Conservation (phyloP, 176 grass and related monocot genomes). For the Aegilops longissima region DNA sequence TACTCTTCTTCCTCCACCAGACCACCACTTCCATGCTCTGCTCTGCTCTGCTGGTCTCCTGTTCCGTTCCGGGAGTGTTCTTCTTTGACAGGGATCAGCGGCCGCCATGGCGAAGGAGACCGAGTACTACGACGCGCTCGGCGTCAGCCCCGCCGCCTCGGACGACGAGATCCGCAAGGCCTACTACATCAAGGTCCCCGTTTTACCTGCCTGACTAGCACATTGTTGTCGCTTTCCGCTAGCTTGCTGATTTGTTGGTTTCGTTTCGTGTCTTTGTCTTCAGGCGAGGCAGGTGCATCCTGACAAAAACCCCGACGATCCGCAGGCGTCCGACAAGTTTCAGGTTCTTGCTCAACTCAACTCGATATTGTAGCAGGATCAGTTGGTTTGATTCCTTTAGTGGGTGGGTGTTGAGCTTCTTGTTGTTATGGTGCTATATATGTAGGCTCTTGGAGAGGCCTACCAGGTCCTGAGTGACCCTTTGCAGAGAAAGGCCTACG, state of each 20-base stretch:
- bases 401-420: not conserved
- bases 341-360: slow-evolving; percentile 42
- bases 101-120: slow-evolving; percentile 83
- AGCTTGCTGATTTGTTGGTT: not conserved
- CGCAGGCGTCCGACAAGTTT: slow-evolving; percentile 81
- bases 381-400: not conserved
- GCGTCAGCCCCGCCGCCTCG: slow-evolving; percentile 63
- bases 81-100: slow-evolving; percentile 24
- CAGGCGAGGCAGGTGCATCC: slow-evolving; percentile 84
- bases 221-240: not conserved
- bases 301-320: slow-evolving; percentile 78
- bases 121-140: slow-evolving; percentile 94
- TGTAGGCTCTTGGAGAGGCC: slow-evolving; percentile 83
- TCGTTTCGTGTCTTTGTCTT: not conserved
- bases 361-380: not conserved
- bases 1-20: not conserved
- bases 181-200: slow-evolving; percentile 82
- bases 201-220: not conserved
- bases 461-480: slow-evolving; percentile 95
- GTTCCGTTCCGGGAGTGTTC: not conserved
- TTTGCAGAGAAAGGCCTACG: slow-evolving; percentile 87
- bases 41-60: not conserved
- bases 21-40: slow-evolving; percentile 23
- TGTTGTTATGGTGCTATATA: slow-evolving; percentile 9
- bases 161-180: slow-evolving; percentile 97